Evolutionary conservation across 306 rosid genomes (phyloP), one percentile per base, ranked within the genome.

Genomic region (Sindora glabra): DNA sequence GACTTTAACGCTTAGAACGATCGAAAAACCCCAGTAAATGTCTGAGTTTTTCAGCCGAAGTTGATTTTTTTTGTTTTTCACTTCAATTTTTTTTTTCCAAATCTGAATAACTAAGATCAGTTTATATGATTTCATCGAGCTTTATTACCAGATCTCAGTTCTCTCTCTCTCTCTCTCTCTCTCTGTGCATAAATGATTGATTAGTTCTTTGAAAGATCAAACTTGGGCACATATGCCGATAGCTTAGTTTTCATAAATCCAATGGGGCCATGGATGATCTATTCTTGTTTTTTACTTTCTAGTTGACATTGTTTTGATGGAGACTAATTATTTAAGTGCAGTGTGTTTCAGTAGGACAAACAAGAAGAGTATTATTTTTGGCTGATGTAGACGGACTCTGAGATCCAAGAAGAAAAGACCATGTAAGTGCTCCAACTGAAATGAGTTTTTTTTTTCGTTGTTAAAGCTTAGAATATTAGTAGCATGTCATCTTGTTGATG

Each of bases 381-480:
- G 75, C 91, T 58, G 30, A 69, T 66, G 59, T 54, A 69, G 90
- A 72, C 84, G 70, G 76, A 52, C 52, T 63, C 49, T 56, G 66
- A 71, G 70, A 61, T 73, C 64, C 77, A 60, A 65, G 74, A 69
- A 56, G 71, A 60, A 70, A 60, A 74, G 18, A 65, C 38, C 70
- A 71, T 66, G 84, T 79, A 75, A 74, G 89, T 68, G 72, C 73
- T 52, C 27, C 41, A 17, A 55, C 26, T 24, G 4, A 21, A 13
- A 30, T 23, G 62, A 40, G 49, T 30, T 49, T 12, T 65, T 52
- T 48, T 39, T 48, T 52, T 51, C 25, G 42, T 51, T 64, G 56
- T 49, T 57, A 34, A 29, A 29, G 0, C 34, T 29, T 29, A 4
- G 32, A 57, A 49, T 68, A 46, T 37, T 48, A 17, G 26, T 41